Base-by-base conservation (phyloP, 2,329 filamentous ascomycete genomes). In the Harringtonia aguacate region DNA sequence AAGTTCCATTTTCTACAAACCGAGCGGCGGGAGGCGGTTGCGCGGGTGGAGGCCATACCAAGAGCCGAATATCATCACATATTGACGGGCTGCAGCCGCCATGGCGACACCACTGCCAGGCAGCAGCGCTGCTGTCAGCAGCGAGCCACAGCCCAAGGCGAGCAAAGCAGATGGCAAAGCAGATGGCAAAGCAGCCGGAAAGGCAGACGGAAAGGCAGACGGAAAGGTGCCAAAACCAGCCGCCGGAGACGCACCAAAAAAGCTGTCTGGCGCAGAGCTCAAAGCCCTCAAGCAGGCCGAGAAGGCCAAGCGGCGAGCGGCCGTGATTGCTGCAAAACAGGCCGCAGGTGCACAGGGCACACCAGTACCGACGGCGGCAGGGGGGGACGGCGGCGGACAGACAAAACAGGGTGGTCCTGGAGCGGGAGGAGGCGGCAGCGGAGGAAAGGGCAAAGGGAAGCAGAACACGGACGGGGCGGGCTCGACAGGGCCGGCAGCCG, bases 211-310 rank as follows among this genome's bases (percentile, higher is more conserved):
- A 20, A 33, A 37, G 20, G 18, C 37, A n/a, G 27, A 31, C 15
- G 14, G 15, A 18, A 41, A 15, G 17, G 33, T 12, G 29, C 12
- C 17, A 28, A 30, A 8, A 17, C 30, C n/a, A 33, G 17, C 39
- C 29, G 24, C 39, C 13, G 29, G 36, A 28, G 42, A 57, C 6
- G 43, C 60, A 5, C 60, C 63, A 15, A 53, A 54, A 54, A 84
- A 86, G 60, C 67, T 85, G 28, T 79, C 84, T 2, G 74, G 75
- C 30, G 87, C 86, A 18, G 84, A 94, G 62, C 60, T 94, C 56
- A 97, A 97, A 66, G 90, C 89, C 56, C 81, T 79, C 60, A 83
- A 84, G 49, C 90, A 95, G 61, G 89, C 86, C 28, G 90, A 95
- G 61, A 97, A 95, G 67, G 84, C 85, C 42, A 88, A 88, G 38